Conservation (phyloP, 768 basidiomycete species). For the Rhizopogon salebrosus region DNA sequence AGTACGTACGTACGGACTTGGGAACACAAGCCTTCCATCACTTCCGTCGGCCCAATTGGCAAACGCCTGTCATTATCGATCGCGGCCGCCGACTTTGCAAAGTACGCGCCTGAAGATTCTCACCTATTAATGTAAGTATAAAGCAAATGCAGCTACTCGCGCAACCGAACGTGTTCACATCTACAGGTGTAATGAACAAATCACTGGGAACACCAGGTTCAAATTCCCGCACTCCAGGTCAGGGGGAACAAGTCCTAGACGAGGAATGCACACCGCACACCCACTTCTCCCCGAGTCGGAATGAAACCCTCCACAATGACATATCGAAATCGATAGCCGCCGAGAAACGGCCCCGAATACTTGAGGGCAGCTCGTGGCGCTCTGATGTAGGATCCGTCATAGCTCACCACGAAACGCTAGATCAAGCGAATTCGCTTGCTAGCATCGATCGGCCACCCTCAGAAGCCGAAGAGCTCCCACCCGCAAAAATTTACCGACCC, state of each 20-base stretch:
- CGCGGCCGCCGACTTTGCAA: background rate
- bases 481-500: conserved; percentile 40
- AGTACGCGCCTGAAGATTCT: background rate
- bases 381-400: conserved; percentile 30
- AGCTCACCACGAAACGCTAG: conserved; percentile 28
- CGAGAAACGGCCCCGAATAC: background rate
- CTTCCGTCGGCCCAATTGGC: background rate
- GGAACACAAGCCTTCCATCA: background rate
- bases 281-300: background rate
- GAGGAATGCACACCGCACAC: background rate
- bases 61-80: background rate
- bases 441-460: conserved; percentile 37
- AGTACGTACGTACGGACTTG: no score
- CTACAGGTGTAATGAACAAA: background rate
- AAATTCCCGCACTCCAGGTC: background rate
- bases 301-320: background rate
- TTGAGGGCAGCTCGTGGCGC: background rate
- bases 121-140: background rate
- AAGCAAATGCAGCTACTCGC: background rate
- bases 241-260: background rate
- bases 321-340: no score
- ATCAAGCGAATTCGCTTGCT: conserved; percentile 33
- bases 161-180: background rate
- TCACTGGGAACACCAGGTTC: background rate
- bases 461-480: conserved; percentile 26